These are phyloP conservation scores for Actinomortierella ambigua DNA, from an alignment of 371 early-diverging fungal species.

Conservation along the genomic window DNA sequence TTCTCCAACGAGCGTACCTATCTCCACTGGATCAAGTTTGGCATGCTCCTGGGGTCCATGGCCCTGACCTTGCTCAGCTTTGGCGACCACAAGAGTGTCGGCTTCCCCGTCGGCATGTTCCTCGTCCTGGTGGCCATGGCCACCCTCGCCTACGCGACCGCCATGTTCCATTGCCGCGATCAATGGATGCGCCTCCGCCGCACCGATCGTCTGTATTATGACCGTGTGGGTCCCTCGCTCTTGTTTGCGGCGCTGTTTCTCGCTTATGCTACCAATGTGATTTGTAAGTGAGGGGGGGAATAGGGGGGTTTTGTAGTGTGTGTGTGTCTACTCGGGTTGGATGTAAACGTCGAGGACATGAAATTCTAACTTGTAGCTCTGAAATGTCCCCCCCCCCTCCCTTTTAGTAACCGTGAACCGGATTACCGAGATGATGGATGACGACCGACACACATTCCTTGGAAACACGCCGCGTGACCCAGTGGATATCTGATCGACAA, in stretches of 20 bases:
- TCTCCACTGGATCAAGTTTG: conserved; percentile 87
- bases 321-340: conserved; percentile 1
- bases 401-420: too few species aligned
- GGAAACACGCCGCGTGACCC: too few species aligned
- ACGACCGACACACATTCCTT: too few species aligned
- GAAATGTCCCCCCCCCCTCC: too few species aligned
- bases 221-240: conserved; percentile 23
- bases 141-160: conserved; percentile 22
- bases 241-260: conserved; percentile 29
- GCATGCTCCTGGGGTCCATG: conserved; percentile 76
- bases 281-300: conserved; percentile 15
- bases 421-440: too few species aligned
- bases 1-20: conserved; percentile 96
- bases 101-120: conserved; percentile 45
- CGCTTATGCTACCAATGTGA: conserved; percentile 33
- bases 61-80: conserved; percentile 82
- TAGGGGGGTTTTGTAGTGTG: not conserved
- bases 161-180: conserved; percentile 22
- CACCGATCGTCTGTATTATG: conserved; percentile 25
- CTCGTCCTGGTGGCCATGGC: conserved; percentile 27
- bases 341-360: too few species aligned
- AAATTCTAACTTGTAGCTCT: too few species aligned
- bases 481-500: too few species aligned
- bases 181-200: conserved; percentile 30
- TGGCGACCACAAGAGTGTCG: conserved; percentile 60